Evolutionary conservation across 768 basidiomycete species (phyloP), one percentile per base, ranked within the genome.

Genomic region (Mycena maculata): DNA sequence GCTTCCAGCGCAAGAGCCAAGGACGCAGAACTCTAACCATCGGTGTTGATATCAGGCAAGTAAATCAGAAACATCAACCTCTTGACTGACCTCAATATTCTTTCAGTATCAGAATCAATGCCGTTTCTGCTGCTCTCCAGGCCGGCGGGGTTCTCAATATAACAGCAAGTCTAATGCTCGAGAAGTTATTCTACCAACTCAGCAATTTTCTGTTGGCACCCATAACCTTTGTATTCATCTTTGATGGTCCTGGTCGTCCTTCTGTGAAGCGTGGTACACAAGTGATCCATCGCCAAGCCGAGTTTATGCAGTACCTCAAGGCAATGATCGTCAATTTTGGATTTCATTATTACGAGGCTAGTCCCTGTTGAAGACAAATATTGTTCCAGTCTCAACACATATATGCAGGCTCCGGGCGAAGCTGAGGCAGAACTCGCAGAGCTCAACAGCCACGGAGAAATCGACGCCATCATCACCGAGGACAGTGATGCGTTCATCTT

Each of bases 371-470:
- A n/a, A n/a, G n/a, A n/a, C n/a, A n/a, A n/a, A n/a, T 23, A 16
- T 30, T 48, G 39, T 9, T 27, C 39, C n/a, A 13, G 27, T 18
- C 2, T 55, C 38, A 9, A 41, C 15, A 5, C 23, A 20, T 0
- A 33, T 6, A 4, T 41, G 16, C 16, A 63, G 62, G 62, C 62
- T 3, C 62, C 62, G 3, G 62, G 42, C 2, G 62, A 63, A n/a
- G 62, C 62, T 11, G 62, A 63, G 47, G 52, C 62, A 1, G 62
- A 63, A 47, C 33, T 63, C 4, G 62, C 42, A 2, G 28, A 55
- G 4, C 45, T 63, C 47, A 55, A 38, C 25, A 20, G 27, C 15
- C 20, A 15, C 1, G 53, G 52, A 1, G 6, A 25, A 8, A 54
- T 63, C 25, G 62, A 63, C 42, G 41, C 18, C 2, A 31, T 63